Conservation (phyloP, 129 eudicot species). For the Helichrysum umbraculigerum region DNA sequence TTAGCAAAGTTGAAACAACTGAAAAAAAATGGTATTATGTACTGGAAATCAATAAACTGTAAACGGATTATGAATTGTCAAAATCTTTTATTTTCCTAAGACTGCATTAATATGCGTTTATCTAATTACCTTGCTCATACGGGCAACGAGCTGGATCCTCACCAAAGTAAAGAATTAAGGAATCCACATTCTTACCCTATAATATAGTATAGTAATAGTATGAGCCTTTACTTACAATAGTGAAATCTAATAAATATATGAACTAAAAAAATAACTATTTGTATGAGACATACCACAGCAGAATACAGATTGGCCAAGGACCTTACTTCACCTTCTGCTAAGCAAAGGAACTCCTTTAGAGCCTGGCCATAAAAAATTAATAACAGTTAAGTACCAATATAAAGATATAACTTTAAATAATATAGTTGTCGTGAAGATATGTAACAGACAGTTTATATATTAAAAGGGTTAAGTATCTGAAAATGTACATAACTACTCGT, state of each 20-base stretch:
- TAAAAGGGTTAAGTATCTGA: no score
- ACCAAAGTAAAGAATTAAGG: constrained; percentile 84
- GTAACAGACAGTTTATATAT: no score
- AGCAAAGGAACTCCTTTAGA: constrained; percentile 77
- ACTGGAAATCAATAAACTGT: background rate
- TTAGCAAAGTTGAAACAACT: constrained; percentile 71
- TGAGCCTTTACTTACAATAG: background rate
- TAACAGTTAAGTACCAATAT: background rate
- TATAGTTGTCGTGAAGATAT: no score
- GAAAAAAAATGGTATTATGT: background rate
- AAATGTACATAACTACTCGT: no score
- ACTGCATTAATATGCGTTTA: background rate
- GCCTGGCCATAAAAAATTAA: constrained; percentile 40
- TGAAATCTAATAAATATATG: background rate
- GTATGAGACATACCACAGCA: constrained; percentile 62
- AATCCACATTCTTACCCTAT: constrained; percentile 85
- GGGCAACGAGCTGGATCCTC: constrained; percentile 91
- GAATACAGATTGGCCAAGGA: constrained; percentile 80
- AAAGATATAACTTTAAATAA: background rate
- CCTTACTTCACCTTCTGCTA: constrained; percentile 83
- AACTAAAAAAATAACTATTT: background rate
- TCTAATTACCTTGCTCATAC: constrained; percentile 80
- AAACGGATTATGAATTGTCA: background rate
- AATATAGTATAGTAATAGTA: background rate
- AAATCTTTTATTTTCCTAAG: background rate